These are phyloP conservation scores for Penicillium odoratum DNA, from an alignment of 495 filamentous ascomycete species.

Conservation along the genomic window DNA sequence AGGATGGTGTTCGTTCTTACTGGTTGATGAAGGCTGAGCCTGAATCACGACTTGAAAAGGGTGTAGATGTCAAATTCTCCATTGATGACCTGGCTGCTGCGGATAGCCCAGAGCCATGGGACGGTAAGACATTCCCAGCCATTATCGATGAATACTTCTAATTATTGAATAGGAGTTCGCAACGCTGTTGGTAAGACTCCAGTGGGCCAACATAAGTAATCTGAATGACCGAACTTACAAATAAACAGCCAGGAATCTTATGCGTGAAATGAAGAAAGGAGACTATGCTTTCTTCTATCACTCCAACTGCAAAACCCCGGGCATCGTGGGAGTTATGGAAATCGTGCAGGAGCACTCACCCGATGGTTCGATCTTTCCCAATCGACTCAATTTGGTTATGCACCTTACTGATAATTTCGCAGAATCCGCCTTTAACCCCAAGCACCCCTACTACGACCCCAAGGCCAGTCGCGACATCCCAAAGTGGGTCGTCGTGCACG, in stretches of 20 bases:
- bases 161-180: slow-evolving; percentile 50
- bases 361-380: slow-evolving; percentile 60
- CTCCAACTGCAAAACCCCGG: slow-evolving; percentile 89
- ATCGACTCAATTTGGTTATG: not conserved
- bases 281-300: slow-evolving; percentile 97
- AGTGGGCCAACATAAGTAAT: slow-evolving; percentile 2
- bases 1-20: slow-evolving; percentile 48
- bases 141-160: slow-evolving; percentile 13
- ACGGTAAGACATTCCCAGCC: slow-evolving; percentile 53
- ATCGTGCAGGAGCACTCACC: slow-evolving; percentile 78
- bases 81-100: slow-evolving; percentile 82
- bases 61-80: slow-evolving; percentile 85
- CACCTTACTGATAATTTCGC: slow-evolving; percentile 7
- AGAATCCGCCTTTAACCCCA: slow-evolving; percentile 80
- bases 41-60: slow-evolving; percentile 80
- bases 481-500: slow-evolving; percentile 87
- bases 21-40: slow-evolving; percentile 98
- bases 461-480: slow-evolving; percentile 71
- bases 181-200: slow-evolving; percentile 51
- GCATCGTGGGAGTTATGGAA: slow-evolving; percentile 91
- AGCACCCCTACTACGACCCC: slow-evolving; percentile 80
- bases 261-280: slow-evolving; percentile 85
- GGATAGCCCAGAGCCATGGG: slow-evolving; percentile 80
- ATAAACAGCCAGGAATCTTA: slow-evolving; percentile 71
- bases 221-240: slow-evolving; percentile 18